Percentiles rank a stretch among this genome's conserved stretches.
Conservation (phyloP, 1,284 basidiomycete genomes). For the Naganishia sp. region DNA sequence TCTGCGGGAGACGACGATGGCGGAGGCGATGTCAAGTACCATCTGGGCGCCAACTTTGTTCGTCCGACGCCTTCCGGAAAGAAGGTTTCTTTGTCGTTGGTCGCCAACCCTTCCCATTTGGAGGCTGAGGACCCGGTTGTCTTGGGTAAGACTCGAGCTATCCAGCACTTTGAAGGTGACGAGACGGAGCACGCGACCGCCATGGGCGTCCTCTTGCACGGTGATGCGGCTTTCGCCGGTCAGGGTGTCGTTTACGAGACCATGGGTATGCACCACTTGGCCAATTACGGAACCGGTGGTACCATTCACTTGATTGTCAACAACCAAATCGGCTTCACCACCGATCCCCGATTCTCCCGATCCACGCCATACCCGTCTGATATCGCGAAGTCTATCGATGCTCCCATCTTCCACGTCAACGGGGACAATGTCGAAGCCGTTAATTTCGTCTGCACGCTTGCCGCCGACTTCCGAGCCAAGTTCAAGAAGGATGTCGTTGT, state of each 20-base stretch:
- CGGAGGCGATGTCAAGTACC: constrained; percentile 98
- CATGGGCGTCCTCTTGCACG: constrained; percentile 94
- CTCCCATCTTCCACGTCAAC: constrained; percentile 99
- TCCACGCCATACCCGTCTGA: constrained; percentile 99
- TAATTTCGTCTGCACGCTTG: constrained; percentile 95
- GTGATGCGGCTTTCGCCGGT: constrained; percentile 97
- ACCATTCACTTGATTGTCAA: constrained; percentile 99
- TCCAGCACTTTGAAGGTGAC: constrained; percentile 93
- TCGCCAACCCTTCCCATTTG: constrained; percentile 97
- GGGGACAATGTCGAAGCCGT: constrained; percentile 98
- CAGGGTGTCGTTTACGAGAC: constrained; percentile 99
- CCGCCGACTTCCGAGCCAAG: constrained; percentile 96
- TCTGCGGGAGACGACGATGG: constrained; percentile 73
- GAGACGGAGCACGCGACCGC: constrained; percentile 73
- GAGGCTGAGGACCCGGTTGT: constrained; percentile 98
- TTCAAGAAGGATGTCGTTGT: constrained; percentile 99
- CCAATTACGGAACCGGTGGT: constrained; percentile 94
- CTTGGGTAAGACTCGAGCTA: constrained; percentile 92
- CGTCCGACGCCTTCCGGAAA: constrained; percentile 97
- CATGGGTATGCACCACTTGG: constrained; percentile 96
- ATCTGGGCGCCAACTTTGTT: constrained; percentile 98
- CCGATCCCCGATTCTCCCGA: constrained; percentile 94
- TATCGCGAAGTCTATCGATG: constrained; percentile 97
- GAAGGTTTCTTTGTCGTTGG: constrained; percentile 94
- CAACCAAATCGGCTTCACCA: constrained; percentile 99